Conservation (phyloP, 176 grass and related monocot species). For the Dendrocalamus sinicus region DNA sequence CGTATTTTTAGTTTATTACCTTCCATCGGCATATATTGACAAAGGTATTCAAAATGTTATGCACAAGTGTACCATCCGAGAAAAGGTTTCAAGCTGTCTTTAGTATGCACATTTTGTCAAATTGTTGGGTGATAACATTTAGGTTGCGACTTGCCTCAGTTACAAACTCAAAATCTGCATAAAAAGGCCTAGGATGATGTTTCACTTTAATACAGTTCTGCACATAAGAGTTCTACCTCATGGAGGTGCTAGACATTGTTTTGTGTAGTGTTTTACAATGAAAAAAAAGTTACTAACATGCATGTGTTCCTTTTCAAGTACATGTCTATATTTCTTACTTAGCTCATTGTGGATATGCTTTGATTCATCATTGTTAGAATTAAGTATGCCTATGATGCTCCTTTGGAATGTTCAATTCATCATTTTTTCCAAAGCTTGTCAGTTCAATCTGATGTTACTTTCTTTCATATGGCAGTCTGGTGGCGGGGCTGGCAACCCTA, state of each 20-base stretch:
- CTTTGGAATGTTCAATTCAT: not conserved
- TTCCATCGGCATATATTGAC: not conserved
- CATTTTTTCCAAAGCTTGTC: conserved; percentile 31
- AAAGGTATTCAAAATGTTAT: conserved; percentile 8
- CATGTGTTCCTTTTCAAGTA: not conserved
- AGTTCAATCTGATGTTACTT: conserved; percentile 33
- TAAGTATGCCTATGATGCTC: not conserved
- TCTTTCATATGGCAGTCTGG: conserved; percentile 63
- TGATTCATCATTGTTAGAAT: conserved; percentile 31
- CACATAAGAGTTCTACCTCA: conserved; percentile 4
- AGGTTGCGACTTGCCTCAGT: conserved; percentile 6
- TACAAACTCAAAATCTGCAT: conserved; percentile 25
- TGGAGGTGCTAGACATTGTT: not conserved
- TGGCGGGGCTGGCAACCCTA: conserved; percentile 70
- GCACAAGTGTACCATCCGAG: conserved; percentile 6
- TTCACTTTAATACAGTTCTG: conserved; percentile 1
- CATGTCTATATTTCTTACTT: conserved; percentile 17
- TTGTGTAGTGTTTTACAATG: not conserved
- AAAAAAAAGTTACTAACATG: not conserved
- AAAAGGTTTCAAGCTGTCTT: conserved; percentile 18
- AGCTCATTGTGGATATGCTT: conserved; percentile 29
- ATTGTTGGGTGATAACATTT: conserved; percentile 22
- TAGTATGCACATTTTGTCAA: conserved; percentile 22
- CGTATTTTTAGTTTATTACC: not conserved
- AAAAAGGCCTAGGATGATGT: conserved; percentile 5